Conservation (phyloP, 2,329 filamentous ascomycete species). For the Exophiala viscosa region DNA sequence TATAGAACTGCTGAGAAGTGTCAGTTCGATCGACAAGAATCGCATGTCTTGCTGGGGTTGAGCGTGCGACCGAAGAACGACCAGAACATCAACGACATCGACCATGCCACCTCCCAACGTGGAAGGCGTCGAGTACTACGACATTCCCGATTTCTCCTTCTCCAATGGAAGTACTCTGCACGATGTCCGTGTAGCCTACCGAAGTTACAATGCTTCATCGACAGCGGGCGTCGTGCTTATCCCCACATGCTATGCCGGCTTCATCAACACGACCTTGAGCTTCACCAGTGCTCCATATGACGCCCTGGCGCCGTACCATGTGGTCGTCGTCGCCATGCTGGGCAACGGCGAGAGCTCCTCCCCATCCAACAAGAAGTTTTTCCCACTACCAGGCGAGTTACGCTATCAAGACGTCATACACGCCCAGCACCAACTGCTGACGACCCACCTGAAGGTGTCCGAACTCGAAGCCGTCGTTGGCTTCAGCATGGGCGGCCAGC, state of each 20-base stretch:
- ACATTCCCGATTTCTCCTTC: slow-evolving; percentile 40
- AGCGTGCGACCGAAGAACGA: no score
- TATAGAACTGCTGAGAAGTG: no score
- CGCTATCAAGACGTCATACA: slow-evolving; percentile 46
- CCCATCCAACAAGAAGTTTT: slow-evolving; percentile 44
- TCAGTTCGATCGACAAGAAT: no score
- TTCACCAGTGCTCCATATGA: slow-evolving; percentile 38
- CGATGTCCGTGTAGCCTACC: slow-evolving; percentile 39
- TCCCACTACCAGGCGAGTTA: slow-evolving; percentile 34
- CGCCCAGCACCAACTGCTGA: slow-evolving; percentile 41
- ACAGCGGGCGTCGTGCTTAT: slow-evolving; percentile 44
- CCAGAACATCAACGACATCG: no score
- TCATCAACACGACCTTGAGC: slow-evolving; percentile 48
- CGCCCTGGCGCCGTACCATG: slow-evolving; percentile 40
- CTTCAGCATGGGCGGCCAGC: slow-evolving; percentile 52
- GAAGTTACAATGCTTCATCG: slow-evolving; percentile 39
- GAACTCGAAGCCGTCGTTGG: slow-evolving; percentile 43
- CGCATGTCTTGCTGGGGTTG: neutral
- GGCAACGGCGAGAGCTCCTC: slow-evolving; percentile 49
- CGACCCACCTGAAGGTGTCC: slow-evolving; percentile 34
- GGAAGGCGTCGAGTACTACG: slow-evolving; percentile 33
- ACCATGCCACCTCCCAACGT: slow-evolving; percentile 23
- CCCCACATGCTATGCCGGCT: slow-evolving; percentile 55
- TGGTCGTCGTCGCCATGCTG: slow-evolving; percentile 47
- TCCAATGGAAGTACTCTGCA: slow-evolving; percentile 34